Evolutionary conservation across 2,329 filamentous ascomycete species (phyloP).

Genomic region (Trichoderma pleuroti): DNA sequence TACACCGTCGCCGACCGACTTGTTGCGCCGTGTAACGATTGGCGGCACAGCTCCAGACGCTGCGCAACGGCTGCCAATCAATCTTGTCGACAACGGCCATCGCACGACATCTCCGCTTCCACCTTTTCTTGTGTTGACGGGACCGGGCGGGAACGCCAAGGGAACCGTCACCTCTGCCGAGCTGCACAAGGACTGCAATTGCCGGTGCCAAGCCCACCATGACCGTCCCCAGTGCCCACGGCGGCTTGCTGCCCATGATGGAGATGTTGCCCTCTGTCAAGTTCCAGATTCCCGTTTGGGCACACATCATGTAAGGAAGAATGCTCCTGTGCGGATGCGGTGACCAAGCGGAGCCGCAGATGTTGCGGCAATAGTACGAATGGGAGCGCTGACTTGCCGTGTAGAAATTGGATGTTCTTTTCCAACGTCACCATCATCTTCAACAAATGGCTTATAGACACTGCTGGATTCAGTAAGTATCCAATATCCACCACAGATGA

Average conservation of each 20-base stretch:
- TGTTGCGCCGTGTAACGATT: not conserved
- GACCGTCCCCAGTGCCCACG: not conserved
- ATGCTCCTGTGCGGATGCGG: not conserved
- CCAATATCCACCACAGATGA: not conserved
- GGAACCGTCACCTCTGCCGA: not conserved
- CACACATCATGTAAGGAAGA: slow-evolving; percentile 15
- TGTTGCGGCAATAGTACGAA: not conserved
- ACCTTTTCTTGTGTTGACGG: not conserved
- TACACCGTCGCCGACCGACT: not conserved
- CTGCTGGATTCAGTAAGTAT: slow-evolving; percentile 67
- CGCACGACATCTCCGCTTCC: not conserved
- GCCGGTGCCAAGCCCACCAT: not conserved
- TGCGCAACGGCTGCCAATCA: not conserved
- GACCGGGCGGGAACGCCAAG: not conserved
- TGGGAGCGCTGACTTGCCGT: not conserved
- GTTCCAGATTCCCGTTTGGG: not conserved
- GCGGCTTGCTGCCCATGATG: slow-evolving; percentile 8
- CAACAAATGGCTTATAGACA: slow-evolving; percentile 86
- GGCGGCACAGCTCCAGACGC: not conserved
- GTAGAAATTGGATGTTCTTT: slow-evolving; percentile 73
- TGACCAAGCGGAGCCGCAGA: not conserved
- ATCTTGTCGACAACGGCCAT: not conserved
- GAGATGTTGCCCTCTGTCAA: not conserved
- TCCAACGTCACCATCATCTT: slow-evolving; percentile 84
- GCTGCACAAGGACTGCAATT: not conserved